Conservation (phyloP, 2,329 filamentous ascomycete genomes). For the Fusarium armeniacum region DNA sequence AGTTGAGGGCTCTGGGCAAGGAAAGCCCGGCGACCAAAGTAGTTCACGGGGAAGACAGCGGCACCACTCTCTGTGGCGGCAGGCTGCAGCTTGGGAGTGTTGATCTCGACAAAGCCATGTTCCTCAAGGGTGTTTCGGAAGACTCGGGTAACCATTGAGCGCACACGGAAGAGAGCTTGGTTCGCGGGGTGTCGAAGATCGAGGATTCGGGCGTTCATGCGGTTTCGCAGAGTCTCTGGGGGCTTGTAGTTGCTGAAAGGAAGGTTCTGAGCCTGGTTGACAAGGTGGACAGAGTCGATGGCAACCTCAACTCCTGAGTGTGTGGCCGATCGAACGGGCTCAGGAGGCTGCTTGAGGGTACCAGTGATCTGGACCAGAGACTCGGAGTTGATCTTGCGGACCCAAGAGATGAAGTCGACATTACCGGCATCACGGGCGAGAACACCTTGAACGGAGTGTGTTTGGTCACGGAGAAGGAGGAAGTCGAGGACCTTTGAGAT, state of each 20-base stretch:
- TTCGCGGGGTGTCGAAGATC: slow-evolving; percentile 89
- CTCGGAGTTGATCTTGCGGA: slow-evolving; percentile 84
- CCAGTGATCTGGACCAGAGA: slow-evolving; percentile 83
- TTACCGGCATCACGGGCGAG: slow-evolving; percentile 61
- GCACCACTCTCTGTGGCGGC: slow-evolving; percentile 92
- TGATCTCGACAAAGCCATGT: slow-evolving; percentile 89
- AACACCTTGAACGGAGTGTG: slow-evolving; percentile 86
- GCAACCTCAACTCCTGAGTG: slow-evolving; percentile 83
- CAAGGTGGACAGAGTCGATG: slow-evolving; percentile 68
- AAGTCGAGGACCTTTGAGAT: slow-evolving; percentile 88
- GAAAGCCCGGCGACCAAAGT: slow-evolving; percentile 89
- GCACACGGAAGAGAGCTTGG: slow-evolving; percentile 89
- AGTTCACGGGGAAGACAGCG: slow-evolving; percentile 91
- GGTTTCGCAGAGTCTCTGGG: slow-evolving; percentile 75
- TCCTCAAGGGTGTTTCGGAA: slow-evolving; percentile 83
- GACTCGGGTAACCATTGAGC: slow-evolving; percentile 81
- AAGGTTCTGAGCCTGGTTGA: slow-evolving; percentile 64
- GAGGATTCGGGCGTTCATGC: slow-evolving; percentile 82
- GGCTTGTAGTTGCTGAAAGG: slow-evolving; percentile 72
- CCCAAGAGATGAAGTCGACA: slow-evolving; percentile 87
- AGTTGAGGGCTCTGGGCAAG: slow-evolving; percentile 92
- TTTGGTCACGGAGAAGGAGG: slow-evolving; percentile 86
- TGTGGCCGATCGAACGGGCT: slow-evolving; percentile 80
- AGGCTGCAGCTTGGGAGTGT: slow-evolving; percentile 92
- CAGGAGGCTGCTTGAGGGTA: slow-evolving; percentile 78